phyloP scores from a whole-genome alignment of 2,329 filamentous ascomycete species.

The Raffaelea albimanens region DNA sequence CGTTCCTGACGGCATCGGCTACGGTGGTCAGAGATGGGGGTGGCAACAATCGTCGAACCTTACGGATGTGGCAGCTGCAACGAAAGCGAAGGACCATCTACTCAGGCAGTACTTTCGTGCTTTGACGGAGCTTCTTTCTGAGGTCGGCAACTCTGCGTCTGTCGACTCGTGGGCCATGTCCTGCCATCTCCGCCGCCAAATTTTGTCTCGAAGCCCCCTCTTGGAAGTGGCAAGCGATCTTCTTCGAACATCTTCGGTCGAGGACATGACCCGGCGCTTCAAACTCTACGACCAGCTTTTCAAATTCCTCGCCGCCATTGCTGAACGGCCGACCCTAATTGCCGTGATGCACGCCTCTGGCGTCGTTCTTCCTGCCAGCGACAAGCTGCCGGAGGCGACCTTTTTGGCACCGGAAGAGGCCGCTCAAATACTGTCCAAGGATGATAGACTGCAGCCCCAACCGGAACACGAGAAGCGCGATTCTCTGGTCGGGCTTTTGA shows the following conservation, averaged over 20 bases:
- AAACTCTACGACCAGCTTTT: conserved; percentile 28
- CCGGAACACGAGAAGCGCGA: neutral
- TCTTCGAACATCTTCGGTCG: conserved; percentile 16
- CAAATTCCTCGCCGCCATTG: conserved; percentile 26
- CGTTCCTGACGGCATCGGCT: too few relatives aligned
- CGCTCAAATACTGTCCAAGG: neutral
- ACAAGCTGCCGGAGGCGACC: conserved; percentile 18
- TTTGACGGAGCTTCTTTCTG: too few relatives aligned
- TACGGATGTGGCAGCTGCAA: too few relatives aligned
- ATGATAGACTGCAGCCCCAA: neutral
- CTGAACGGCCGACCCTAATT: conserved; percentile 20
- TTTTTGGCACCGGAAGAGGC: conserved; percentile 10
- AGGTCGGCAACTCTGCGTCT: too few relatives aligned
- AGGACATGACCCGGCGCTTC: conserved; percentile 16
- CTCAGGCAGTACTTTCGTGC: too few relatives aligned
- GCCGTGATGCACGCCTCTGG: conserved; percentile 23
- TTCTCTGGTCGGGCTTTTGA: conserved; percentile 7
- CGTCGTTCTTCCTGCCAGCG: conserved; percentile 24
- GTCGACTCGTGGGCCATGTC: neutral
- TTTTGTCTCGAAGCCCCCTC: conserved; percentile 15
- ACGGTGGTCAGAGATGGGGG: too few relatives aligned
- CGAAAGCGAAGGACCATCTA: too few relatives aligned
- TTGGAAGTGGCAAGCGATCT: conserved; percentile 15
- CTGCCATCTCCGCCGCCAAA: neutral
- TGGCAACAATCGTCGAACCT: too few relatives aligned